Evolutionary conservation across 2,329 filamentous ascomycete species (phyloP).

Genomic region (Pseudogymnoascus sp.): DNA sequence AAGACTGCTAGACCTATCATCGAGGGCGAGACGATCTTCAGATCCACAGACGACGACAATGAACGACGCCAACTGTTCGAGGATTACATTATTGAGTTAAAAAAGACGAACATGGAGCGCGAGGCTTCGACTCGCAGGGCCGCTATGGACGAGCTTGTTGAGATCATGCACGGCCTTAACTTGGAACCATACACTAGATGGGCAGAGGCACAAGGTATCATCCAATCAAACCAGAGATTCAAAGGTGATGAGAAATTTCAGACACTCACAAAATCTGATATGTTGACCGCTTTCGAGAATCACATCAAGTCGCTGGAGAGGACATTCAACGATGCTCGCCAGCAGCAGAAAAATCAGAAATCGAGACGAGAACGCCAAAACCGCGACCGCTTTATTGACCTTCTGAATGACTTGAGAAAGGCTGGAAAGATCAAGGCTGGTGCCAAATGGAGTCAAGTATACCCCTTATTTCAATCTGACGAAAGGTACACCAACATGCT

Average conservation of each 20-base stretch:
- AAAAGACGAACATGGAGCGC: constrained; percentile 68
- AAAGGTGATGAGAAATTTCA: constrained; percentile 78
- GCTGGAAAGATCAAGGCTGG: constrained; percentile 81
- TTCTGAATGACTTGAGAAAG: constrained; percentile 66
- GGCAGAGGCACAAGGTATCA: constrained; percentile 77
- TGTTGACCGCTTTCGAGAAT: constrained; percentile 86
- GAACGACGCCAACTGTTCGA: constrained; percentile 88
- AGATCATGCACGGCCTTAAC: constrained; percentile 69
- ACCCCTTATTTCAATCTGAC: constrained; percentile 68
- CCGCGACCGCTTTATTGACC: constrained; percentile 67
- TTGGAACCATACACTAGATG: constrained; percentile 91
- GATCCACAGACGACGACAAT: constrained; percentile 76
- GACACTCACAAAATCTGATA: constrained; percentile 76
- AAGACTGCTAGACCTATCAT: constrained; percentile 91
- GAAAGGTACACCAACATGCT: constrained; percentile 75
- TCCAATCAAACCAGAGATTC: constrained; percentile 70
- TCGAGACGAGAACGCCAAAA: constrained; percentile 76
- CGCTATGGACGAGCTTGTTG: constrained; percentile 75
- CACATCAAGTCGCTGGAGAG: constrained; percentile 91
- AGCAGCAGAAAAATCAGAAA: constrained; percentile 76
- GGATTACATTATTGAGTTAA: constrained; percentile 81
- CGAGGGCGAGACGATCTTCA: constrained; percentile 90
- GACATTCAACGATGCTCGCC: constrained; percentile 80
- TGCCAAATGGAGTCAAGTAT: constrained; percentile 79
- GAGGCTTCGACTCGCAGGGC: constrained; percentile 65